Evolutionary conservation across 2,329 filamentous ascomycete genomes (phyloP).

Genomic region (Westerdykella ornata): DNA sequence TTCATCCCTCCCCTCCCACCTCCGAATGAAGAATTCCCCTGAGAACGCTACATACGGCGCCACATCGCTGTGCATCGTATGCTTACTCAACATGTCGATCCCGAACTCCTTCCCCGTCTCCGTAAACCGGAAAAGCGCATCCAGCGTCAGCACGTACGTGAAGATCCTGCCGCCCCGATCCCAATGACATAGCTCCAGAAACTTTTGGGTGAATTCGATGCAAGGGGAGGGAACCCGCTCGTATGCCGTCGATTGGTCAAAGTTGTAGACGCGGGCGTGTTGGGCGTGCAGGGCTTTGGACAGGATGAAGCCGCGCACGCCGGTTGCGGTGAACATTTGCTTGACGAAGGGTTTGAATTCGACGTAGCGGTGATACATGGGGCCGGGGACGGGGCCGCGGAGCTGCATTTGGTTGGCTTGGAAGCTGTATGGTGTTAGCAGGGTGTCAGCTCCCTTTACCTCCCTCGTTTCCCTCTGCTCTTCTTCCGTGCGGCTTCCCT

Average conservation of each 20-base stretch:
- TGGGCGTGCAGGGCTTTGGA: conserved; percentile 86
- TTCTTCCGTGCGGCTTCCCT: too few relatives aligned
- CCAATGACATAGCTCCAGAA: conserved; percentile 79
- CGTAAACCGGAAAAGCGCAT: conserved; percentile 81
- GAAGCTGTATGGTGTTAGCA: conserved; percentile 54
- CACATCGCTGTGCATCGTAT: conserved; percentile 95
- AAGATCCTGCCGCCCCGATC: conserved; percentile 81
- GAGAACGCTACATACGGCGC: conserved; percentile 85
- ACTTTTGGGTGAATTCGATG: conserved; percentile 65
- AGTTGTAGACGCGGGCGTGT: conserved; percentile 84
- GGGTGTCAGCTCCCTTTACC: too few relatives aligned
- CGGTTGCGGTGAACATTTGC: conserved; percentile 74
- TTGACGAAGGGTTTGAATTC: conserved; percentile 89
- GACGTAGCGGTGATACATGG: conserved; percentile 85
- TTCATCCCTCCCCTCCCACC: conserved; percentile 42
- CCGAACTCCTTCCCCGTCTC: conserved; percentile 95
- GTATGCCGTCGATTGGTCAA: conserved; percentile 66
- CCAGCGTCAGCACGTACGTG: conserved; percentile 85
- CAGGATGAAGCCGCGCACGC: conserved; percentile 70
- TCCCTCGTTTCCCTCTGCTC: conserved; percentile 10
- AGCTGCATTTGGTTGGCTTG: conserved; percentile 90
- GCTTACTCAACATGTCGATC: conserved; percentile 86
- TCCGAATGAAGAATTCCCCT: conserved; percentile 85
- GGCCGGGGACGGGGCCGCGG: conserved; percentile 68
- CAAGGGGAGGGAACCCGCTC: conserved; percentile 62